Percentiles rank a stretch among this genome's conserved stretches.
Evolutionary conservation across 2,329 filamentous ascomycete species (phyloP).

Genomic region (Fusarium sp.): DNA sequence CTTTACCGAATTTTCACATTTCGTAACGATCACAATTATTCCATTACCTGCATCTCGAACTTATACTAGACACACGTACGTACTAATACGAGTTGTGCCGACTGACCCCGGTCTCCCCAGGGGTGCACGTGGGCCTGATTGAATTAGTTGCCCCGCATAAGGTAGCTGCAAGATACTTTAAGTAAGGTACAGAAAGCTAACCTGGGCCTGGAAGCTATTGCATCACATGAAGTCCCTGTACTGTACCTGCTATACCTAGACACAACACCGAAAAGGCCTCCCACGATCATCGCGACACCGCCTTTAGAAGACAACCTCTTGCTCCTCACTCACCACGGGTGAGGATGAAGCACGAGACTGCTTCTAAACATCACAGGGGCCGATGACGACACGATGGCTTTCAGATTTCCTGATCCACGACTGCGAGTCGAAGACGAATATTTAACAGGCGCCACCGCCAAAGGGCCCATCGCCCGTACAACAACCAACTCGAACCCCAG

Average conservation of each 20-base stretch:
- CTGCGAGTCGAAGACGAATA: constrained; percentile 46
- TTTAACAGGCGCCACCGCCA: constrained; percentile 28
- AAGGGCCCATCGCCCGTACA: constrained; percentile 37
- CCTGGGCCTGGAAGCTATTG: constrained; percentile 39
- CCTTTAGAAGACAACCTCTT: constrained; percentile 27
- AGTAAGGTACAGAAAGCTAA: constrained; percentile 37
- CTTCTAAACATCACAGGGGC: constrained; percentile 39
- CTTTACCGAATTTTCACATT: not conserved
- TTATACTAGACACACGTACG: not conserved
- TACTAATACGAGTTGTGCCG: constrained; percentile 4
- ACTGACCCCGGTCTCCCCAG: constrained; percentile 29
- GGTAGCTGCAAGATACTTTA: constrained; percentile 33
- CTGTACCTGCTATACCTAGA: constrained; percentile 10
- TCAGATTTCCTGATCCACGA: constrained; percentile 50
- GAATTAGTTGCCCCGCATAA: constrained; percentile 47
- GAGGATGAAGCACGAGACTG: constrained; percentile 43
- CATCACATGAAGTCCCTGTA: constrained; percentile 46
- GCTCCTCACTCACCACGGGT: constrained; percentile 29
- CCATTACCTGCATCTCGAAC: not conserved
- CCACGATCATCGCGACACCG: constrained; percentile 10
- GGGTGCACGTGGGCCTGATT: constrained; percentile 35
- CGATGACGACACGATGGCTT: constrained; percentile 53
- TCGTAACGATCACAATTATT: not conserved
- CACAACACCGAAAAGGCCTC: constrained; percentile 31
- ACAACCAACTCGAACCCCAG: constrained; percentile 23